These are phyloP conservation scores for Hyphodiscus hymeniophilus DNA, from an alignment of 495 filamentous ascomycete genomes.

Conservation along the genomic window DNA sequence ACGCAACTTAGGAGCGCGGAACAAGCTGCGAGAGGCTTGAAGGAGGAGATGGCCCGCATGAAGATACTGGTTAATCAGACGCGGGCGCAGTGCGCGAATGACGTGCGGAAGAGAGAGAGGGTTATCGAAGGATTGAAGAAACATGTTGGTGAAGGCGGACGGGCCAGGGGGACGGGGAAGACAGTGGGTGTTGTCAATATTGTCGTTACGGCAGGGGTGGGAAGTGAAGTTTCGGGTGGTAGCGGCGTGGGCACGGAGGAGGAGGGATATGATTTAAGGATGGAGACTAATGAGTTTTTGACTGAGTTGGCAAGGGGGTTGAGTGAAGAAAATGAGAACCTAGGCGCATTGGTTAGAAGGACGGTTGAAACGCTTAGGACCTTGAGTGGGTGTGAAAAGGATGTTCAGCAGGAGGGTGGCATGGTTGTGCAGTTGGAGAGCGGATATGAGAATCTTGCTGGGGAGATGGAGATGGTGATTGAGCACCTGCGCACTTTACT, in stretches of 20 bases:
- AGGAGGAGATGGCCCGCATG: conserved; percentile 71
- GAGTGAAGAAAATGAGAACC: conserved; percentile 87
- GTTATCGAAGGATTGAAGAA: conserved; percentile 84
- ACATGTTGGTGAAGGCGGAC: conserved; percentile 48
- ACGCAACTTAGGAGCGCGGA: conserved; percentile 65
- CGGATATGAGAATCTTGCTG: conserved; percentile 59
- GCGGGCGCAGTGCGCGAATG: conserved; percentile 78
- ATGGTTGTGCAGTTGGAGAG: conserved; percentile 24
- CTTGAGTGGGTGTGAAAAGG: conserved; percentile 64
- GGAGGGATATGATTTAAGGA: conserved; percentile 62
- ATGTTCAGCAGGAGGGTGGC: conserved; percentile 33
- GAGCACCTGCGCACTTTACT: conserved; percentile 73
- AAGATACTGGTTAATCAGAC: conserved; percentile 75
- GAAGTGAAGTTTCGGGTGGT: conserved; percentile 23
- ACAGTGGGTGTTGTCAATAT: conserved; percentile 45
- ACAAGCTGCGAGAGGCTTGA: conserved; percentile 54
- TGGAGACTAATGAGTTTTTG: conserved; percentile 88
- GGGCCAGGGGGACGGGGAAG: conserved; percentile 38
- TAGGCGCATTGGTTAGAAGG: conserved; percentile 64
- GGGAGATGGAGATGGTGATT: conserved; percentile 64
- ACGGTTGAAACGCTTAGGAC: conserved; percentile 66
- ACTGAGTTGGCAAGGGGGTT: conserved; percentile 80
- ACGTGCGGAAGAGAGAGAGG: conserved; percentile 83
- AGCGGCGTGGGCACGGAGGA: conserved; percentile 42
- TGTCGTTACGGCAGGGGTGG: conserved; percentile 41